Conservation (phyloP, 495 filamentous ascomycete species). For the Penicillium diatomitis region DNA sequence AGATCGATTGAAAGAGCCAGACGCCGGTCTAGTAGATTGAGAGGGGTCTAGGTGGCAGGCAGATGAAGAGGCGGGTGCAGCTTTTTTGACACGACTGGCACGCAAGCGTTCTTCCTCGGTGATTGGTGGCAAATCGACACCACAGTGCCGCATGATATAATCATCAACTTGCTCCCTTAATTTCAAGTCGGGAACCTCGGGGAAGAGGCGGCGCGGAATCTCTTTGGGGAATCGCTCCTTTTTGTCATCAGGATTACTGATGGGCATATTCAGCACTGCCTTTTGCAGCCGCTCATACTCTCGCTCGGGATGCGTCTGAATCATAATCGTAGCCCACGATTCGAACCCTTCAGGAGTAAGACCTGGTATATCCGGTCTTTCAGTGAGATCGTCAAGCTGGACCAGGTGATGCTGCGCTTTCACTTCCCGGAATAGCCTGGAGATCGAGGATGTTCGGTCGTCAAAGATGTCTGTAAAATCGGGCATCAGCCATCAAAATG, state of each 20-base stretch:
- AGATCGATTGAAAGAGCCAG: constrained; percentile 11
- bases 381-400: constrained; percentile 44
- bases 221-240: constrained; percentile 74
- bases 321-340: constrained; percentile 63
- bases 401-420: constrained; percentile 75
- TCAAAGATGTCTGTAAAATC: constrained; percentile 38
- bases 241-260: constrained; percentile 61
- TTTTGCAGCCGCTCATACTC: constrained; percentile 69
- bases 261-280: constrained; percentile 64
- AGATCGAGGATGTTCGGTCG: constrained; percentile 48
- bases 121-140: constrained; percentile 37
- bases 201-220: constrained; percentile 65
- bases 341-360: constrained; percentile 76
- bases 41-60: neutral
- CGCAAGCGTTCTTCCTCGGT: constrained; percentile 31
- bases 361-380: constrained; percentile 60
- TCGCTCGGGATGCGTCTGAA: constrained; percentile 67
- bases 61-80: constrained; percentile 10
- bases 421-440: constrained; percentile 65
- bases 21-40: neutral
- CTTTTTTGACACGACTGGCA: constrained; percentile 13
- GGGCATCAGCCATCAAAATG: constrained; percentile 2
- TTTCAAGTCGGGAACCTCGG: constrained; percentile 31
- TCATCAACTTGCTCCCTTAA: constrained; percentile 36
- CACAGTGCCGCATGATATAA: constrained; percentile 37